phyloP scores from a whole-genome alignment of 1,284 basidiomycete species.

The Ceratobasidium sp. region DNA sequence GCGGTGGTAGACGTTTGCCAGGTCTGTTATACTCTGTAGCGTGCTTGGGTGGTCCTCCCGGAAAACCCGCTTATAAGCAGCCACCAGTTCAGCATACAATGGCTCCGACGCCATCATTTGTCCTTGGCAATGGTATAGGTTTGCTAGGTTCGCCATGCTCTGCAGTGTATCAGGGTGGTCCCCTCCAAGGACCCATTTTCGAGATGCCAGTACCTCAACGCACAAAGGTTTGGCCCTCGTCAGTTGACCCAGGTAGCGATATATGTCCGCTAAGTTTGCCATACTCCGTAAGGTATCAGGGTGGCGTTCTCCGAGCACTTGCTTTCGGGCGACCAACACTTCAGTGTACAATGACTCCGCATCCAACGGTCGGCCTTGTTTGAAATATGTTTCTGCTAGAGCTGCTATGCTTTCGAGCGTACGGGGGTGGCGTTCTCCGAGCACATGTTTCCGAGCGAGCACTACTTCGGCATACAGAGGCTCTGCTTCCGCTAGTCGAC shows the following conservation, averaged over 20 bases:
- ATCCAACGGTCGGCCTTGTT: too few relatives aligned
- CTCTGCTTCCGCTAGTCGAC: slow-evolving; percentile 4
- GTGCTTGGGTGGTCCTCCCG: too few relatives aligned
- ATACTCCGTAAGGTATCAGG: too few relatives aligned
- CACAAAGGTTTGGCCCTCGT: not conserved
- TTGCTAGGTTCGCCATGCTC: not conserved
- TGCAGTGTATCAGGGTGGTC: not conserved
- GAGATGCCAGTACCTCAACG: too few relatives aligned
- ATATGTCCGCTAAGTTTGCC: not conserved
- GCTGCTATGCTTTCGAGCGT: not conserved
- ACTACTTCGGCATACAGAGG: not conserved
- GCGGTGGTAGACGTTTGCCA: not conserved
- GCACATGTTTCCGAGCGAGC: not conserved
- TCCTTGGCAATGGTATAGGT: not conserved
- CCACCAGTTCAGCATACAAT: too few relatives aligned
- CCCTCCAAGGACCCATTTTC: too few relatives aligned
- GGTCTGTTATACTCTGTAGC: too few relatives aligned
- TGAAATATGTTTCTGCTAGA: too few relatives aligned
- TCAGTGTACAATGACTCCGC: not conserved
- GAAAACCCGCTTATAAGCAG: too few relatives aligned
- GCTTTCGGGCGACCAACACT: not conserved
- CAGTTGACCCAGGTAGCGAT: not conserved
- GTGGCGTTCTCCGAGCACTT: not conserved
- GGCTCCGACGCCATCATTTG: too few relatives aligned
- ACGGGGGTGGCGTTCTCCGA: not conserved